phyloP scores from a whole-genome alignment of 331 rosid species.

The Cydonia oblonga region DNA sequence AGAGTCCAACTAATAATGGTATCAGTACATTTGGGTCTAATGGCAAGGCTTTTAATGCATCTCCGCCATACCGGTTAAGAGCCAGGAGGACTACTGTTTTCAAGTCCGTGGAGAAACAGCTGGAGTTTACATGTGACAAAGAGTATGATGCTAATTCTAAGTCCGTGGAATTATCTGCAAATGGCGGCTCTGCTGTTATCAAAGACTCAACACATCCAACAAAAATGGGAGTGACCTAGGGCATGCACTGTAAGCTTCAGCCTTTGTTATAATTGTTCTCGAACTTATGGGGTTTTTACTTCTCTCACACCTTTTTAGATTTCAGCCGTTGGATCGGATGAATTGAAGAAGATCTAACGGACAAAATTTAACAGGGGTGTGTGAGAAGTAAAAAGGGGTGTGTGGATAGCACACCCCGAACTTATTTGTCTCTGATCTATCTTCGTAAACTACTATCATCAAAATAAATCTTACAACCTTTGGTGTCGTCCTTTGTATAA shows the following conservation, averaged over 20 bases:
- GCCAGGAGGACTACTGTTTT: slow-evolving; percentile 60
- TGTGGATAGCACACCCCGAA: too few relatives aligned
- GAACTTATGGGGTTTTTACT: too few relatives aligned
- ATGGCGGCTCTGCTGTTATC: slow-evolving; percentile 25
- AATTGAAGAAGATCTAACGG: too few relatives aligned
- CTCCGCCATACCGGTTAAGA: slow-evolving; percentile 92
- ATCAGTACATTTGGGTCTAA: slow-evolving; percentile 25
- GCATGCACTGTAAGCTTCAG: slow-evolving; percentile 32
- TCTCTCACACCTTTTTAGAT: too few relatives aligned
- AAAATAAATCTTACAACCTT: not conserved
- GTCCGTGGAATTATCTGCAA: slow-evolving; percentile 27
- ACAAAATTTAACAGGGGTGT: too few relatives aligned
- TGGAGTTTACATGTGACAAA: slow-evolving; percentile 64
- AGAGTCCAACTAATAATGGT: slow-evolving; percentile 40
- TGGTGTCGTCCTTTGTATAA: not conserved
- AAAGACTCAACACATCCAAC: slow-evolving; percentile 43
- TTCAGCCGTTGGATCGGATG: too few relatives aligned
- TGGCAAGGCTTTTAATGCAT: slow-evolving; percentile 64
- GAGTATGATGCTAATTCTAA: slow-evolving; percentile 40
- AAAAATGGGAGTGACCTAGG: slow-evolving; percentile 49
- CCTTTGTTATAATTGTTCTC: slow-evolving; percentile 8
- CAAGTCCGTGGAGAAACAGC: slow-evolving; percentile 94
- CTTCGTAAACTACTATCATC: not conserved
- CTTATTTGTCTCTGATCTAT: not conserved
- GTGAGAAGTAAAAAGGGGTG: too few relatives aligned